Evolutionary conservation across 192 early-diverging fungal genomes (phyloP).

Genomic region (Coemansia sp.): DNA sequence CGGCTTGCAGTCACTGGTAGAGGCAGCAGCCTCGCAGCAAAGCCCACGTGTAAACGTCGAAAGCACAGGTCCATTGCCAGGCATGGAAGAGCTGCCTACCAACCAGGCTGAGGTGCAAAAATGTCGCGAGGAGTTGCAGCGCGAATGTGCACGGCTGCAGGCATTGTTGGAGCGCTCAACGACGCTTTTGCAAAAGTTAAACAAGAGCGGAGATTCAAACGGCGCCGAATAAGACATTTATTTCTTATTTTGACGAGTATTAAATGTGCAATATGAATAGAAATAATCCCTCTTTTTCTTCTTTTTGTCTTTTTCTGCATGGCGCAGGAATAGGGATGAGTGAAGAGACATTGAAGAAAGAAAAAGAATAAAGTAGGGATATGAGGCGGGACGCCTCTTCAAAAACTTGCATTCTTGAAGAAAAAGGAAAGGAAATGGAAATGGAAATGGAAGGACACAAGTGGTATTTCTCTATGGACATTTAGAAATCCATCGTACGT

Average conservation of each 20-base stretch:
- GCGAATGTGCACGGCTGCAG: slow-evolving; percentile 41
- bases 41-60: too few relatives aligned
- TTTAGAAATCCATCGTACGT: background rate
- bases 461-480: too few relatives aligned
- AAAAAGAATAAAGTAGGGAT: background rate
- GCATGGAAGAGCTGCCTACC: background rate
- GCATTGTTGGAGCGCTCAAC: slow-evolving; percentile 41
- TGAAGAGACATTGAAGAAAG: background rate
- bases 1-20: slow-evolving; percentile 25
- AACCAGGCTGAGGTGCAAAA: slow-evolving; percentile 24
- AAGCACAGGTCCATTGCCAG: background rate
- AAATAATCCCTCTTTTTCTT: too few relatives aligned
- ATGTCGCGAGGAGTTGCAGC: slow-evolving; percentile 46
- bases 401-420: background rate
- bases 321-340: too few relatives aligned
- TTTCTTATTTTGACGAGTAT: background rate
- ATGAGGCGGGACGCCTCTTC: background rate
- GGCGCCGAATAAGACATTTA: background rate
- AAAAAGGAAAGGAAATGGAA: background rate
- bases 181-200: slow-evolving; percentile 32
- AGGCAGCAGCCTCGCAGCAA: slow-evolving; percentile 15
- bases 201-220: slow-evolving; percentile 11
- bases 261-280: background rate
- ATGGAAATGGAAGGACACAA: too few relatives aligned
- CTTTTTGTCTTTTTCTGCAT: too few relatives aligned